phyloP scores from a whole-genome alignment of 1,284 basidiomycete species.

The Cutaneotrichosporon sp. region DNA sequence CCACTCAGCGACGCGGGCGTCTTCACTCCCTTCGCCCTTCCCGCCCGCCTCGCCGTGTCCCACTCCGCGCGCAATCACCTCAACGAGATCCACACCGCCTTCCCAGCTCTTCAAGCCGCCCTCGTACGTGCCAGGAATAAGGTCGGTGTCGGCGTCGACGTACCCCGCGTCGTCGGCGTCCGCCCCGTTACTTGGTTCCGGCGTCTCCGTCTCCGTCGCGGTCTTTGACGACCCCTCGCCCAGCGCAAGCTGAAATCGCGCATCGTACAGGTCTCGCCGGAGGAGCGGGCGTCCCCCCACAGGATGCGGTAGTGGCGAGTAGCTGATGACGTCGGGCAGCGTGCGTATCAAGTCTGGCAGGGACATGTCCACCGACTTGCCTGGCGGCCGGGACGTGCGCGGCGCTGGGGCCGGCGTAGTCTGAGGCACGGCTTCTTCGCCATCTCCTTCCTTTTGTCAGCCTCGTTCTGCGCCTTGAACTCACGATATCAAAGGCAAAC shows the following conservation, averaged over 20 bases:
- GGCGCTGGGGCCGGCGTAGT: not conserved
- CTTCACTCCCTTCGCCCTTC: constrained; percentile 7
- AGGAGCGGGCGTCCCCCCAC: constrained; percentile 36
- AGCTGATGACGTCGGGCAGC: constrained; percentile 43
- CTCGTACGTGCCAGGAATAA: constrained; percentile 89
- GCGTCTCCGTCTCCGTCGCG: constrained; percentile 4
- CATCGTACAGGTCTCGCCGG: constrained; percentile 87
- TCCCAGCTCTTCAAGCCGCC: constrained; percentile 98
- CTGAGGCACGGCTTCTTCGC: not conserved
- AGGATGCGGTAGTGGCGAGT: constrained; percentile 34
- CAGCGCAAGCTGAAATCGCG: constrained; percentile 77
- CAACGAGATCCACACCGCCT: constrained; percentile 80
- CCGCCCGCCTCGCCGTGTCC: constrained; percentile 34
- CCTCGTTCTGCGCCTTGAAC: not conserved
- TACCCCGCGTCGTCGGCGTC: constrained; percentile 47
- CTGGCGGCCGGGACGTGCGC: not conserved
- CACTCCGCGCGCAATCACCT: constrained; percentile 23
- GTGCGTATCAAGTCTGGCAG: constrained; percentile 13
- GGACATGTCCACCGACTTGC: not conserved
- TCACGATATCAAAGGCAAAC: constrained; percentile 46
- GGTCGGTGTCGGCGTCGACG: constrained; percentile 76
- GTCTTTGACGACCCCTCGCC: constrained; percentile 29
- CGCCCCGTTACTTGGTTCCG: not conserved
- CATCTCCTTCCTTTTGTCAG: not conserved
- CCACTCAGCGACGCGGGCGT: constrained; percentile 22